Evolutionary conservation across 2,329 filamentous ascomycete species (phyloP).

Genomic region (Verticillium alfalfae): DNA sequence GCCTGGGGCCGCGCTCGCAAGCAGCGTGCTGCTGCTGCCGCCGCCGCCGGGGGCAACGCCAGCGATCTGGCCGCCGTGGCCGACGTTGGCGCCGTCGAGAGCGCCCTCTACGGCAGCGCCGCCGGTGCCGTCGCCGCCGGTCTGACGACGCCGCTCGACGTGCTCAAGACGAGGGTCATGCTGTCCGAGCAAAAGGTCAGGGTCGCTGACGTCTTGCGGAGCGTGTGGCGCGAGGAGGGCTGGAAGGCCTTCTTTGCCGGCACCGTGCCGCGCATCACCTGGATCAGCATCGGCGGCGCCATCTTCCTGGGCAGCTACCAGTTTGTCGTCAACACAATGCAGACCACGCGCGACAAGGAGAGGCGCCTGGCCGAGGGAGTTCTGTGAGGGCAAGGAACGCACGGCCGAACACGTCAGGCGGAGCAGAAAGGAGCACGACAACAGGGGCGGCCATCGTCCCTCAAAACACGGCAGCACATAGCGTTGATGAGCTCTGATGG

Average conservation of each 20-base stretch:
- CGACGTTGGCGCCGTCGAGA: constrained; percentile 67
- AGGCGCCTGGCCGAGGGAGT: not conserved
- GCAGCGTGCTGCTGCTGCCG: constrained; percentile 1
- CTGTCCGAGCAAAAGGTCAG: constrained; percentile 65
- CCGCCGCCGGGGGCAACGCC: constrained; percentile 1
- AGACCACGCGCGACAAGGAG: not conserved
- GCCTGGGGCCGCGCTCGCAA: constrained; percentile 49
- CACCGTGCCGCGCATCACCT: constrained; percentile 76
- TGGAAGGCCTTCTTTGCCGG: constrained; percentile 68
- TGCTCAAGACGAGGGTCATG: constrained; percentile 97
- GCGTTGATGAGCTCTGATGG: not conserved
- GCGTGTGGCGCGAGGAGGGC: constrained; percentile 61
- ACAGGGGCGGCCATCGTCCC: not conserved
- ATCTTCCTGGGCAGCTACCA: constrained; percentile 95
- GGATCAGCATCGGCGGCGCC: constrained; percentile 92
- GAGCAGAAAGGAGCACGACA: constrained; percentile 20
- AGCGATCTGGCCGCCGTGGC: constrained; percentile 4
- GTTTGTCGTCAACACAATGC: constrained; percentile 72
- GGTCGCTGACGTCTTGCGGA: constrained; percentile 52
- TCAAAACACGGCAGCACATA: not conserved
- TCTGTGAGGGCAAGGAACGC: not conserved
- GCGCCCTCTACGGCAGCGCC: constrained; percentile 76
- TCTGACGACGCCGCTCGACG: constrained; percentile 87
- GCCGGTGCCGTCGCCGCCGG: constrained; percentile 82
- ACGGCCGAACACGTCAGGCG: not conserved